Percentiles rank a stretch among this genome's conserved stretches.
phyloP scores from a whole-genome alignment of 306 rosid species.

The apple (Malus domestica) region DNA sequence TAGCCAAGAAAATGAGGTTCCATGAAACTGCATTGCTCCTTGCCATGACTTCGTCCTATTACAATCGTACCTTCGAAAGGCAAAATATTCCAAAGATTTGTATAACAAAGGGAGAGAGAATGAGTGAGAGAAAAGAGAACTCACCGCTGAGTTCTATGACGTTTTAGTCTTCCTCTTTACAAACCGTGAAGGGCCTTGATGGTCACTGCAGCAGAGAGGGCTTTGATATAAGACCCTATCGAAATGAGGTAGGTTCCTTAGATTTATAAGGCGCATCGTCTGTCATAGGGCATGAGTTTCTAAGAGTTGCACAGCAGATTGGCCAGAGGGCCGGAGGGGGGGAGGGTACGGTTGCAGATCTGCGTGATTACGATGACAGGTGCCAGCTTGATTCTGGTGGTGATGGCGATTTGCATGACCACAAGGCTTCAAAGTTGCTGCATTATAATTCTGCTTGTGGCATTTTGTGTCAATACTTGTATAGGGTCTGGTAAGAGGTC shows the following conservation, averaged over 20 bases:
- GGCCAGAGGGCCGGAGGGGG: background rate
- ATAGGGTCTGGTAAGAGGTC: no score
- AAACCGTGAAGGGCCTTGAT: background rate
- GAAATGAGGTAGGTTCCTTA: background rate
- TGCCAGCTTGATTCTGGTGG: constrained; percentile 21
- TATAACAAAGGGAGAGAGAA: background rate
- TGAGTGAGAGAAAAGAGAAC: background rate
- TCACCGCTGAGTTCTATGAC: background rate
- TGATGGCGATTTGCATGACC: constrained; percentile 21
- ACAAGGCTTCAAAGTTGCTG: constrained; percentile 1
- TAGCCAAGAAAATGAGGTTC: constrained; percentile 15
- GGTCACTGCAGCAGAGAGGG: background rate
- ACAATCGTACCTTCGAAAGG: background rate
- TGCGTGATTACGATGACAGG: constrained; percentile 8
- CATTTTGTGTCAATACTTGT: background rate
- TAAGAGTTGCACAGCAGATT: background rate
- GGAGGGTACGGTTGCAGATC: background rate
- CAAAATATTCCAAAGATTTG: background rate
- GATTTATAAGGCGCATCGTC: background rate
- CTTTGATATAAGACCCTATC: background rate
- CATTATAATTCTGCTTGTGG: background rate
- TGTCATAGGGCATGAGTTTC: background rate
- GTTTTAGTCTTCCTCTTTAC: background rate
- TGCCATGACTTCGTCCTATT: constrained; percentile 16
- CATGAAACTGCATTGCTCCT: constrained; percentile 12